phyloP scores from a whole-genome alignment of 2,329 filamentous ascomycete genomes.

The Aspergillus hiratsukae region DNA sequence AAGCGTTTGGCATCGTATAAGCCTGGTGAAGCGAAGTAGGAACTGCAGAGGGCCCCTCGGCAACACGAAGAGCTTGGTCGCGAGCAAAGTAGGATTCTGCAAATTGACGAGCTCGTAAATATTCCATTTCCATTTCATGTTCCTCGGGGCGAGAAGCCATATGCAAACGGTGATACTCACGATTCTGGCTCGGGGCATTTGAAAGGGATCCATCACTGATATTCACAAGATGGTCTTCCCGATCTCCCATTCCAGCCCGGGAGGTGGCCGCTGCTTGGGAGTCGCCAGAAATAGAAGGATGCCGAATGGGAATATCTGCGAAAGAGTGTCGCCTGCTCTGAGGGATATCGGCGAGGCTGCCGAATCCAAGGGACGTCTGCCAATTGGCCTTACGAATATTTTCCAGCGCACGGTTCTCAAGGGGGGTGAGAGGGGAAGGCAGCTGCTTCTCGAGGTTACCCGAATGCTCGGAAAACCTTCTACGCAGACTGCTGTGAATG shows the following conservation, averaged over 20 bases:
- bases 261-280: slow-evolving; percentile 18
- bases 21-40: slow-evolving; percentile 36
- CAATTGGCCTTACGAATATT: slow-evolving; percentile 46
- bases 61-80: slow-evolving; percentile 31
- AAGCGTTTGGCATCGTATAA: slow-evolving; percentile 36
- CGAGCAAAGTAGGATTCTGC: slow-evolving; percentile 43
- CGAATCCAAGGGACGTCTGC: slow-evolving; percentile 49
- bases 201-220: slow-evolving; percentile 34
- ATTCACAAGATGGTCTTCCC: slow-evolving; percentile 34
- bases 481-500: slow-evolving; percentile 32
- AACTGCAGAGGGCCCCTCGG: slow-evolving; percentile 32
- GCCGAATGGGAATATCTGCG: slow-evolving; percentile 47
- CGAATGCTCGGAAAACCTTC: slow-evolving; percentile 44
- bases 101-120: slow-evolving; percentile 37
- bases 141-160: slow-evolving; percentile 28
- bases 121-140: slow-evolving; percentile 30
- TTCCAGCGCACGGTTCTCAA: slow-evolving; percentile 43
- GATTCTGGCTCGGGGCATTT: slow-evolving; percentile 36
- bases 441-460: slow-evolving; percentile 40
- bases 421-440: slow-evolving; percentile 26
- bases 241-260: slow-evolving; percentile 26
- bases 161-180: slow-evolving; percentile 40
- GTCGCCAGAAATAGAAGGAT: slow-evolving; percentile 40
- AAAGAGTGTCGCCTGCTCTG: slow-evolving; percentile 51
- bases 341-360: slow-evolving; percentile 41